Conservation (phyloP, 2,329 filamentous ascomycete genomes). For the Juglanconis oblonga region DNA sequence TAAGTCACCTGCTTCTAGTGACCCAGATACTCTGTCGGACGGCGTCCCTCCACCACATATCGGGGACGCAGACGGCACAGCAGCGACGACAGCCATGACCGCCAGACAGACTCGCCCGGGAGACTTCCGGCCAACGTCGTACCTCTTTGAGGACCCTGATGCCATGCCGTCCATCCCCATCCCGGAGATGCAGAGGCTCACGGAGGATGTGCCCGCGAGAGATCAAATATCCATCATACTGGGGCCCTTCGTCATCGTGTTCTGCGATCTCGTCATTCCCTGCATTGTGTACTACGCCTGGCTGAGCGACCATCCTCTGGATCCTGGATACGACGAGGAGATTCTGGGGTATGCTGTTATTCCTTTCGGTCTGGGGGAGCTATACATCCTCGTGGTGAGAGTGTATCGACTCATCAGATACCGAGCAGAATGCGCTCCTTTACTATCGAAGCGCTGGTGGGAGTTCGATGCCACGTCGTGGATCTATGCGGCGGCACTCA, state of each 20-base stretch:
- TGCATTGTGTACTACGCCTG: constrained; percentile 18
- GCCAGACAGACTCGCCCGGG: not conserved
- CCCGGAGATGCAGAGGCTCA: constrained; percentile 13
- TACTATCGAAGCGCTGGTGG: constrained; percentile 10
- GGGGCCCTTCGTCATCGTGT: constrained; percentile 11
- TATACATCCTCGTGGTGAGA: constrained; percentile 13
- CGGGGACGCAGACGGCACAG: not conserved
- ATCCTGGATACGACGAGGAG: constrained; percentile 7
- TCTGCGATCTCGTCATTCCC: constrained; percentile 15
- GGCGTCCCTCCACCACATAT: not conserved
- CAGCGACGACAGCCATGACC: not conserved
- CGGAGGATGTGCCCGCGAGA: constrained; percentile 1
- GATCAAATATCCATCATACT: constrained; percentile 13
- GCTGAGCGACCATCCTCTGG: not conserved
- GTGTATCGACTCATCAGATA: constrained; percentile 10
- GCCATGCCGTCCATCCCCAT: not conserved
- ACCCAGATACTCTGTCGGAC: not conserved
- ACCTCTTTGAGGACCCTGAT: constrained; percentile 11
- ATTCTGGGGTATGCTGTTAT: constrained; percentile 67
- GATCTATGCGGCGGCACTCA: constrained; percentile 8
- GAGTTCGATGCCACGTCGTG: constrained; percentile 17
- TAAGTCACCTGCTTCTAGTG: not conserved
- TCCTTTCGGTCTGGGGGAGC: constrained; percentile 36
- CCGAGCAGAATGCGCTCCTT: constrained; percentile 8
- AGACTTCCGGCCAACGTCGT: constrained; percentile 2